Percentiles rank a stretch among this genome's conserved stretches.
Conservation (phyloP, 148 eudicot genomes). For the Cornus florida region DNA sequence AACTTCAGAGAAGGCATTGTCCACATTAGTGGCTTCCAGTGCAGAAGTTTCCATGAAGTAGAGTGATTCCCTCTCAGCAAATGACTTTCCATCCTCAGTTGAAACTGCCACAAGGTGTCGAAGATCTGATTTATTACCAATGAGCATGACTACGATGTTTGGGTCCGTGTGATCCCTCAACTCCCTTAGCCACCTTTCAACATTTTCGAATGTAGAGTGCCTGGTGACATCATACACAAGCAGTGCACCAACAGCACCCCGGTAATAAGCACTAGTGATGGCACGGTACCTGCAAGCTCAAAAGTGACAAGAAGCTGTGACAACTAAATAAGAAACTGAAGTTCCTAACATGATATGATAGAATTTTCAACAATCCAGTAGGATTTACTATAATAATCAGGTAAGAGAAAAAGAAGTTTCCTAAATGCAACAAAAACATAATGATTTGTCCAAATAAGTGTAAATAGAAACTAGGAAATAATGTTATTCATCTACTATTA, state of each 20-base stretch:
- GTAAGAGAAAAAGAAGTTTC: background rate
- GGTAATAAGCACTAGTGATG: conserved; percentile 41
- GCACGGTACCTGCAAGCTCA: conserved; percentile 29
- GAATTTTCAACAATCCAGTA: background rate
- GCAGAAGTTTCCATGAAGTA: conserved; percentile 81
- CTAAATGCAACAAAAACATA: background rate
- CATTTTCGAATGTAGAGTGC: conserved; percentile 31
- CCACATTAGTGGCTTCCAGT: conserved; percentile 67
- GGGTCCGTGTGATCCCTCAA: conserved; percentile 73
- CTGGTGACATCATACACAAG: conserved; percentile 43
- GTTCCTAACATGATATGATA: background rate
- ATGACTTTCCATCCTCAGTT: conserved; percentile 53
- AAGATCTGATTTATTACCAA: conserved; percentile 72
- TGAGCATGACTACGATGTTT: conserved; percentile 68
- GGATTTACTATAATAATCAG: background rate
- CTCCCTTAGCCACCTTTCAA: conserved; percentile 66
- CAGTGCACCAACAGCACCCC: conserved; percentile 43
- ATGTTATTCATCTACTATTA: background rate
- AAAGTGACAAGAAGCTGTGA: too few relatives aligned
- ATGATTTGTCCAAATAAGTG: background rate
- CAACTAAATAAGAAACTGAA: background rate
- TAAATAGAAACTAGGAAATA: background rate
- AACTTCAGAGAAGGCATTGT: conserved; percentile 57
- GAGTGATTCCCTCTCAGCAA: conserved; percentile 62
- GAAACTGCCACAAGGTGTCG: conserved; percentile 74